Conservation (phyloP, 2,329 filamentous ascomycete species). For the Aureobasidium sp. region DNA sequence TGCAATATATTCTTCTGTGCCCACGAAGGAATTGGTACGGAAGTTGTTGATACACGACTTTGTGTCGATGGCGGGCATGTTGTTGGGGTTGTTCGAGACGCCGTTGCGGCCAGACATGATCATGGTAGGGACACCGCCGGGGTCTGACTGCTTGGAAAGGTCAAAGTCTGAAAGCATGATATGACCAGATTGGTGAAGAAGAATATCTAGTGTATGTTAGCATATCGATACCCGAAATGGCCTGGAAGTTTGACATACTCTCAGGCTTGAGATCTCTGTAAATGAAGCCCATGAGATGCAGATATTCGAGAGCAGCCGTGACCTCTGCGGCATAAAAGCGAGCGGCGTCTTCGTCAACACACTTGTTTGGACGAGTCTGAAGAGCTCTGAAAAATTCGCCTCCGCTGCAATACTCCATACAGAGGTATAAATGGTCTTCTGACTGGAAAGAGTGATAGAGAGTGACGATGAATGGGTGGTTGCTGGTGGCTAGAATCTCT, state of each 20-base stretch:
- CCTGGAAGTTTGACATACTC: slow-evolving; percentile 53
- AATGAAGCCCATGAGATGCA: slow-evolving; percentile 99
- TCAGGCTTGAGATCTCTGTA: slow-evolving; percentile 97
- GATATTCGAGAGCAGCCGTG: slow-evolving; percentile 89
- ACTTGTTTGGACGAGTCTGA: slow-evolving; percentile 94
- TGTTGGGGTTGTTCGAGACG: slow-evolving; percentile 58
- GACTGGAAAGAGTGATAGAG: slow-evolving; percentile 99
- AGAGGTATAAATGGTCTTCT: slow-evolving; percentile 96
- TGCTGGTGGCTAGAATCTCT: slow-evolving; percentile 95
- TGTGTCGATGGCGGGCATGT: slow-evolving; percentile 93
- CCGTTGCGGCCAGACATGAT: slow-evolving; percentile 82
- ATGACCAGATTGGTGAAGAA: slow-evolving; percentile 97
- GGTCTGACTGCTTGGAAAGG: slow-evolving; percentile 93
- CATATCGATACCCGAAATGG: not conserved
- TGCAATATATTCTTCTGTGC: slow-evolving; percentile 97
- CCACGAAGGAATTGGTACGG: slow-evolving; percentile 96
- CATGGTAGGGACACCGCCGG: slow-evolving; percentile 95
- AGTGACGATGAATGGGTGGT: slow-evolving; percentile 98
- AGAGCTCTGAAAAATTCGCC: slow-evolving; percentile 97
- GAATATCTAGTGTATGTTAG: slow-evolving; percentile 65
- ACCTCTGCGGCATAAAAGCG: slow-evolving; percentile 97
- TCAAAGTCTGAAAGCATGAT: slow-evolving; percentile 99
- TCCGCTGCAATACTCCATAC: slow-evolving; percentile 99
- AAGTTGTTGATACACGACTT: slow-evolving; percentile 98
- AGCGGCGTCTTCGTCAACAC: slow-evolving; percentile 92